Base-by-base conservation (phyloP, 2,329 filamentous ascomycete genomes). In the Ramularia collo-cygni region DNA sequence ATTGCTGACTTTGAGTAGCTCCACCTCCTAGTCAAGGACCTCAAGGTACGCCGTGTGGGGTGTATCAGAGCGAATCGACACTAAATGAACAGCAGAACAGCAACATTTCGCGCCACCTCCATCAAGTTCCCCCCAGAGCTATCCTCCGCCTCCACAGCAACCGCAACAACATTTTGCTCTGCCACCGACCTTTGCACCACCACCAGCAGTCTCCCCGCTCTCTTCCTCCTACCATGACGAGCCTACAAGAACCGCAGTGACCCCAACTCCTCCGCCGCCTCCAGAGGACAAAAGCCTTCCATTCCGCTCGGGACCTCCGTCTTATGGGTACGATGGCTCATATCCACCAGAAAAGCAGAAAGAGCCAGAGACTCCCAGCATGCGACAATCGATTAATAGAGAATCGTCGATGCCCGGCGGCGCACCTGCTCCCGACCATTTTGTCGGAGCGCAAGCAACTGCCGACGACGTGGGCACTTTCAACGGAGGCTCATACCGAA, bases 401-500 rank as follows among this genome's bases (percentile, higher is more conserved):
- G 47, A 50, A 18, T 52, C 48, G 8, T 51, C 44, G 31, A 58
- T 63, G 50, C 55, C 59, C 5, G 46, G 60, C 46, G 63, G 64
- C n/a, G 63, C 65, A 24, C 66, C 72, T 2, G 44, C 67, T 3
- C 59, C 62, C 26, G 67, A 66, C 3, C 74, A 83, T 42, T 88
- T 90, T 48, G 61, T 71, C 4, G 85, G 84, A 19, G 78, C 75
- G 0, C 64, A 65, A 21, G 68, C 81, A 1, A 74, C 75, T 1
- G 19, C 55, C 8, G 92, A 96, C 62, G 89, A 95, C 53, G 78
- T 94, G 2, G 92, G 92, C n/a, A 92, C 84, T 0, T 98, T 96
- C 70, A 96, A 96, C 60, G 92, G 92, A 12, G 92, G 92, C 9
- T 90, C 85, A 58, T 98, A 90, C 61, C 76, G 92, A 30, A 88